Percentiles rank a stretch among this genome's conserved stretches.
Evolutionary conservation across 495 filamentous ascomycete species (phyloP).

Genomic region (Aspergillus sclerotioniger): DNA sequence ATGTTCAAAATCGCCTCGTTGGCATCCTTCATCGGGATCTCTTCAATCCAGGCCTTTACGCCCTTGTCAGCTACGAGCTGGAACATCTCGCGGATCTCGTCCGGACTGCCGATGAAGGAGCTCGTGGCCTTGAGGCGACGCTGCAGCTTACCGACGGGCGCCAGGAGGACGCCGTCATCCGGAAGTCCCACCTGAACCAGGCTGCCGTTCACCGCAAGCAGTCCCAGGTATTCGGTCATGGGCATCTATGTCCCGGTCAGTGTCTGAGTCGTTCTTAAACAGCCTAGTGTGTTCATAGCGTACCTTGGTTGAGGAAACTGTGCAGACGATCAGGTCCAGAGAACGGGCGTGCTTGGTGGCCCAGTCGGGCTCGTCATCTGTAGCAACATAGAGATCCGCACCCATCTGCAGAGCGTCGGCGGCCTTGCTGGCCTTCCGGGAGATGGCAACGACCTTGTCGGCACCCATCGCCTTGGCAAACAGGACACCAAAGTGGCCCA

Average conservation of each 20-base stretch:
- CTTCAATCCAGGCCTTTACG: conserved; percentile 70
- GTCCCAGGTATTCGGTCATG: conserved; percentile 61
- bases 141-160: conserved; percentile 58
- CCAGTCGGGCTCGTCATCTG: conserved; percentile 76
- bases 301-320: conserved; percentile 66
- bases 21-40: conserved; percentile 70
- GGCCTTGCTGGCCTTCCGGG: conserved; percentile 62
- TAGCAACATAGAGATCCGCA: conserved; percentile 74
- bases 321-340: conserved; percentile 79
- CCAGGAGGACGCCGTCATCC: conserved; percentile 63
- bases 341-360: conserved; percentile 58
- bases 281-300: conserved; percentile 4
- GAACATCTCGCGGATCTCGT: conserved; percentile 80
- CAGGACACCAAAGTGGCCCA: conserved; percentile 68
- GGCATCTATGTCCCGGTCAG: conserved; percentile 57
- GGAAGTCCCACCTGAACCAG: conserved; percentile 80
- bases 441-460: conserved; percentile 78
- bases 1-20: conserved; percentile 72
- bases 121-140: conserved; percentile 69
- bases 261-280: not conserved
- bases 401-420: conserved; percentile 65
- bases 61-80: conserved; percentile 69
- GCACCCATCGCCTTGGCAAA: conserved; percentile 67
- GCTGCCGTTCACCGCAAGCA: conserved; percentile 66
- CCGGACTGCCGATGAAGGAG: conserved; percentile 67